Conservation (phyloP, 495 filamentous ascomycete genomes). For the Cercophora newfieldiana region DNA sequence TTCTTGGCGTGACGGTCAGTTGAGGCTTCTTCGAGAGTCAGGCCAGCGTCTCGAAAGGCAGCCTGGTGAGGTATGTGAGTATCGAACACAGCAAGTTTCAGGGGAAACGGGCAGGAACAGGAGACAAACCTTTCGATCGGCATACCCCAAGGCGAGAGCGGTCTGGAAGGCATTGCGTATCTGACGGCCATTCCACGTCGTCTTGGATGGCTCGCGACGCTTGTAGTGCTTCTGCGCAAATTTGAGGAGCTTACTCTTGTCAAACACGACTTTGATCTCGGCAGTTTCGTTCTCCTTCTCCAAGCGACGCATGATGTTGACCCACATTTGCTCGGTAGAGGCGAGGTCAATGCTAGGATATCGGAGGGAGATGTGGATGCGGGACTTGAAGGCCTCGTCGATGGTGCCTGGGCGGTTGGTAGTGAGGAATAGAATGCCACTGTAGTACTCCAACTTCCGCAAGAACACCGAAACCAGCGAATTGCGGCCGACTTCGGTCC, state of each 20-base stretch:
- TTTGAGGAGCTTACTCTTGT: constrained; percentile 16
- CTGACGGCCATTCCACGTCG: constrained; percentile 46
- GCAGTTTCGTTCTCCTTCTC: constrained; percentile 17
- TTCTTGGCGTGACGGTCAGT: too few species aligned
- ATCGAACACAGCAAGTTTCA: too few species aligned
- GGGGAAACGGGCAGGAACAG: too few species aligned
- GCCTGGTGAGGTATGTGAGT: too few species aligned
- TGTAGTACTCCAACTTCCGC: neutral
- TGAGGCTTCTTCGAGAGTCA: too few species aligned
- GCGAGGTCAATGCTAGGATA: constrained; percentile 37
- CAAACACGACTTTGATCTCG: constrained; percentile 17
- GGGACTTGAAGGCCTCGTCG: constrained; percentile 3
- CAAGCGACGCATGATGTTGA: constrained; percentile 9
- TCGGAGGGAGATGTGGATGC: constrained; percentile 32
- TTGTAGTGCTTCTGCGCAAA: constrained; percentile 25
- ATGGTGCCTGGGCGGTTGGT: neutral
- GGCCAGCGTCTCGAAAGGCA: too few species aligned
- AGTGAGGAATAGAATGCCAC: neutral
- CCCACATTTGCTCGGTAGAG: constrained; percentile 15
- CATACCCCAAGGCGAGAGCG: constrained; percentile 36
- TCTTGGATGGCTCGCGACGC: constrained; percentile 12
- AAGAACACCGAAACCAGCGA: neutral
- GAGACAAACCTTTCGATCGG: constrained; percentile 19
- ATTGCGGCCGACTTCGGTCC: neutral
- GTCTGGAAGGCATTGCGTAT: constrained; percentile 47